Evolutionary conservation across 2,329 filamentous ascomycete genomes (phyloP).

Genomic region (Rhynchosporium graminicola): DNA sequence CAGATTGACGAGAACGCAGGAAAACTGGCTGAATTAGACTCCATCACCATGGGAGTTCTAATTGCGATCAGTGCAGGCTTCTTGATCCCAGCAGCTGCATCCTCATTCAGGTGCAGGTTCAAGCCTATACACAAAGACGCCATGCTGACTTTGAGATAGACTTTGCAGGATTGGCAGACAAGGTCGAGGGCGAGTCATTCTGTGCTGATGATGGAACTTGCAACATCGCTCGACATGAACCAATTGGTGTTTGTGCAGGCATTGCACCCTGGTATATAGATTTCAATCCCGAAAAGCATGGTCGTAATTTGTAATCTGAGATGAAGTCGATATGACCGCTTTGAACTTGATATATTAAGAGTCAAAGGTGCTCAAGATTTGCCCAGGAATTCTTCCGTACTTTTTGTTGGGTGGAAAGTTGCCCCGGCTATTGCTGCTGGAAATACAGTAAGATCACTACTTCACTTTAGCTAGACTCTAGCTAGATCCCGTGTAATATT

Average conservation of each 20-base stretch:
- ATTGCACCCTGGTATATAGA: constrained; percentile 49
- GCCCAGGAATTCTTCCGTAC: constrained; percentile 50
- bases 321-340: constrained; percentile 31
- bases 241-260: constrained; percentile 49
- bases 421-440: constrained; percentile 61
- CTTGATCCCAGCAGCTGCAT: constrained; percentile 41
- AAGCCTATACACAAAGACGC: constrained; percentile 11
- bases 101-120: constrained; percentile 30
- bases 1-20: too few species aligned
- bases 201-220: constrained; percentile 48
- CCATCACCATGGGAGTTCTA: constrained; percentile 49
- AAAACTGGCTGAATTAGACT: constrained; percentile 44
- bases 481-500: background rate
- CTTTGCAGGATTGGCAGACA: constrained; percentile 44
- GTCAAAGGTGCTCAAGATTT: too few species aligned
- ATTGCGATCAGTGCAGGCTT: constrained; percentile 46
- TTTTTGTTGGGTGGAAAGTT: constrained; percentile 54
- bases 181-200: constrained; percentile 43
- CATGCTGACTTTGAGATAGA: constrained; percentile 30
- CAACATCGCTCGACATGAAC: constrained; percentile 42
- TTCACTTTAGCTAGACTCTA: background rate
- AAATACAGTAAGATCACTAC: constrained; percentile 44
- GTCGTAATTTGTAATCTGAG: background rate
- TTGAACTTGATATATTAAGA: too few species aligned
- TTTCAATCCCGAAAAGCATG: background rate